A percentile compares a stretch with the other conserved stretches of the same genome.
These are phyloP conservation scores for Esteya vermicola DNA, from an alignment of 2,329 filamentous ascomycete species.

Conservation along the genomic window DNA sequence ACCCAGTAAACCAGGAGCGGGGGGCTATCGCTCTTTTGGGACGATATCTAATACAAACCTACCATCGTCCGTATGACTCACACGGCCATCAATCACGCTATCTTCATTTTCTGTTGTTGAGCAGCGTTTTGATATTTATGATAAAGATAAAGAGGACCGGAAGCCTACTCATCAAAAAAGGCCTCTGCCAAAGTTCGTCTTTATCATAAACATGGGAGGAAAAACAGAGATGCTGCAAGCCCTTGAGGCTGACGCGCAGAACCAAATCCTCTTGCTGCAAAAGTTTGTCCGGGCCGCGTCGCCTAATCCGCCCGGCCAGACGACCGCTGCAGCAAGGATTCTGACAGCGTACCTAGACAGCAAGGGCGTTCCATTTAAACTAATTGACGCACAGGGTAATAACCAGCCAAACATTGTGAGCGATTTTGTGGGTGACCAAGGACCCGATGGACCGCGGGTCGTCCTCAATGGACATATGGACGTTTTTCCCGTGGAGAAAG, in stretches of 20 bases:
- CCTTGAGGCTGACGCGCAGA: background rate
- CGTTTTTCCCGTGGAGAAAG: conserved; percentile 4
- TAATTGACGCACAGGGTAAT: background rate
- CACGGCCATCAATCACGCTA: too few relatives aligned
- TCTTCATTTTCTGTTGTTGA: too few relatives aligned
- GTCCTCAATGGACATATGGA: conserved; percentile 6
- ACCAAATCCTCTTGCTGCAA: conserved; percentile 4
- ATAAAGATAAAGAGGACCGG: too few relatives aligned
- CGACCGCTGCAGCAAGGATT: background rate
- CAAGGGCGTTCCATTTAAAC: conserved; percentile 1
- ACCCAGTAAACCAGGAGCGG: too few relatives aligned
- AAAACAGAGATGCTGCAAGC: conserved; percentile 1
- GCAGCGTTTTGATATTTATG: too few relatives aligned
- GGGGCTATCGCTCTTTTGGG: too few relatives aligned
- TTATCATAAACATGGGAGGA: background rate
- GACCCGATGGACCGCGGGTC: conserved; percentile 2
- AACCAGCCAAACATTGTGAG: conserved; percentile 4
- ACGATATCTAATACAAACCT: too few relatives aligned
- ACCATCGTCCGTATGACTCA: too few relatives aligned
- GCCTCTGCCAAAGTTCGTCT: too few relatives aligned
- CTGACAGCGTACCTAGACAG: background rate
- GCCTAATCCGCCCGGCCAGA: conserved; percentile 5
- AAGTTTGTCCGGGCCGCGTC: conserved; percentile 5
- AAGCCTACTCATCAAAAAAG: too few relatives aligned
- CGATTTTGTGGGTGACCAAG: conserved; percentile 3